Percentiles rank a stretch among this genome's conserved stretches.
Evolutionary conservation across 495 filamentous ascomycete genomes (phyloP).

Genomic region (Evernia prunastri): DNA sequence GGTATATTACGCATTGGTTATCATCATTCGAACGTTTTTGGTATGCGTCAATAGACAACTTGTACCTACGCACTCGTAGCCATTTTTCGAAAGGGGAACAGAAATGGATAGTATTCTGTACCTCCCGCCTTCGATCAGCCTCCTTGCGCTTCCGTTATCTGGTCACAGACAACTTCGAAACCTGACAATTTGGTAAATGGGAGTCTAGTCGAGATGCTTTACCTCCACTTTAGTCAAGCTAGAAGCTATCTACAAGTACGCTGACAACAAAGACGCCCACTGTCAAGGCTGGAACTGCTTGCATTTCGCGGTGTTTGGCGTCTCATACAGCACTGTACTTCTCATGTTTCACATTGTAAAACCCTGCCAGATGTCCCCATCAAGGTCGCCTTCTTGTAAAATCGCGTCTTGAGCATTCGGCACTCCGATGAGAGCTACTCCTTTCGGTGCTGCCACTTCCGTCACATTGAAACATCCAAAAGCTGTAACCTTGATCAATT

Average conservation of each 20-base stretch:
- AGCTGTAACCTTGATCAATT: constrained; percentile 62
- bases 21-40: not conserved
- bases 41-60: too few relatives aligned
- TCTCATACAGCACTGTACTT: not conserved
- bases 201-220: not conserved
- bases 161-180: not conserved
- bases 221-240: not conserved
- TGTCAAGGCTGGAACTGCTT: not conserved
- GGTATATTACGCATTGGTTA: not conserved
- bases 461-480: constrained; percentile 79
- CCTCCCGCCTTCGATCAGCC: not conserved
- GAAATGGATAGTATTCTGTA: not conserved
- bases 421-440: constrained; percentile 71
- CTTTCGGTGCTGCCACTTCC: constrained; percentile 62
- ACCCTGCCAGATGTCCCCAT: constrained; percentile 10
- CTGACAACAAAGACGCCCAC: not conserved
- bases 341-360: not conserved
- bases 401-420: constrained; percentile 59
- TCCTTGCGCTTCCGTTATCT: not conserved
- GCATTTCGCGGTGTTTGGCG: not conserved
- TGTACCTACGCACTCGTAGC: not conserved
- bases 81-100: not conserved
- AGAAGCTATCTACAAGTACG: not conserved
- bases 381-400: constrained; percentile 43
- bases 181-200: not conserved